phyloP scores from a whole-genome alignment of 2,329 filamentous ascomycete genomes.

The Curvularia sp. region DNA sequence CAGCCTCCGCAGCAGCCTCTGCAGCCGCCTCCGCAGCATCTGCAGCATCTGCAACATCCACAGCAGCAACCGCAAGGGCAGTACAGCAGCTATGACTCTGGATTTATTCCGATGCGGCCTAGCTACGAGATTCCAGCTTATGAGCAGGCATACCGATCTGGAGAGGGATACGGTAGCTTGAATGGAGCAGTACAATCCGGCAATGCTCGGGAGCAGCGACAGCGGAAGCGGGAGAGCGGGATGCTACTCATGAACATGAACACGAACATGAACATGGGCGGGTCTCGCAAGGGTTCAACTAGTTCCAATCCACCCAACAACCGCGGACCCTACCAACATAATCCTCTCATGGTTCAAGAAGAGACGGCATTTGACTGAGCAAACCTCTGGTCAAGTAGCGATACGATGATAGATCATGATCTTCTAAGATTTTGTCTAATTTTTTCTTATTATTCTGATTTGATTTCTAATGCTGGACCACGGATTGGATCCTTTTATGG shows the following conservation, averaged over 20 bases:
- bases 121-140: constrained; percentile 54
- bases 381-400: background rate
- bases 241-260: constrained; percentile 52
- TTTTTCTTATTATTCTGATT: constrained; percentile 17
- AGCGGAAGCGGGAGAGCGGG: constrained; percentile 48
- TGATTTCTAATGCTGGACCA: constrained; percentile 39
- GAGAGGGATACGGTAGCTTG: constrained; percentile 46
- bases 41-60: constrained; percentile 30
- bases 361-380: constrained; percentile 44
- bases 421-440: constrained; percentile 34
- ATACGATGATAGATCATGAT: constrained; percentile 22
- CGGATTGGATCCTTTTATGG: constrained; percentile 38
- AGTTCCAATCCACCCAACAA: constrained; percentile 33
- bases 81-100: constrained; percentile 55
- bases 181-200: constrained; percentile 42
- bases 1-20: constrained; percentile 36
- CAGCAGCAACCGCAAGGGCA: constrained; percentile 27
- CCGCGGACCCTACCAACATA: constrained; percentile 16
- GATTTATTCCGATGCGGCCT: constrained; percentile 61
- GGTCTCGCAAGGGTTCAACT: constrained; percentile 49
- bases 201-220: constrained; percentile 41
- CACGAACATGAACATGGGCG: constrained; percentile 31
- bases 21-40: constrained; percentile 34
- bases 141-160: constrained; percentile 37
- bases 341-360: constrained; percentile 39